Conservation (phyloP, 2,329 filamentous ascomycete species). For the Metarhizium album region DNA sequence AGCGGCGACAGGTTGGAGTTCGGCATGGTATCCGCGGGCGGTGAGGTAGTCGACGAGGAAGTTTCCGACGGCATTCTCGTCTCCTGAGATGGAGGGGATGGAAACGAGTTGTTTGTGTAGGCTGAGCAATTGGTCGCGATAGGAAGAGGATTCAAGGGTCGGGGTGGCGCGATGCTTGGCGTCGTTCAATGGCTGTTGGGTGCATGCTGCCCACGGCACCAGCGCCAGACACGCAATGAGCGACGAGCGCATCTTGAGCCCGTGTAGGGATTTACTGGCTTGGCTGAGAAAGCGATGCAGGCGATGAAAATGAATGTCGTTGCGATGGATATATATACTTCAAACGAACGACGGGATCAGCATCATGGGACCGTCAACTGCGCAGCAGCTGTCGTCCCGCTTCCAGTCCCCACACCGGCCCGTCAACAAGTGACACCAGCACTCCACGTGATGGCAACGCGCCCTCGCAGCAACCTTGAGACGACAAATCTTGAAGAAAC, state of each 20-base stretch:
- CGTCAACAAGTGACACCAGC: no score
- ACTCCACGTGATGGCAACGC: no score
- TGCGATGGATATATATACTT: not conserved
- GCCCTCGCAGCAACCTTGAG: no score
- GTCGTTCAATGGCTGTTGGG: constrained; percentile 5
- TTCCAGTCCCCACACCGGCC: no score
- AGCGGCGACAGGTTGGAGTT: constrained; percentile 29
- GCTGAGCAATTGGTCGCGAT: constrained; percentile 46
- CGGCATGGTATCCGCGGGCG: constrained; percentile 30
- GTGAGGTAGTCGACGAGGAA: constrained; percentile 60
- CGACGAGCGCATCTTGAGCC: constrained; percentile 2
- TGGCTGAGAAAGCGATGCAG: not conserved
- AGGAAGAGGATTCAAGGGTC: constrained; percentile 19
- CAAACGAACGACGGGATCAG: no score
- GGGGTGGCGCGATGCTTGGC: not conserved
- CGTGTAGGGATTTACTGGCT: not conserved
- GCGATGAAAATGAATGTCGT: not conserved
- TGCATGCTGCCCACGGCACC: constrained; percentile 6
- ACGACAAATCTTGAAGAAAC: no score
- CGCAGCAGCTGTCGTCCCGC: no score
- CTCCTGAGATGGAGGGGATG: constrained; percentile 59
- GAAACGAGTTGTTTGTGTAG: constrained; percentile 68
- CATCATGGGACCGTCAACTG: no score
- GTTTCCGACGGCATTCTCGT: constrained; percentile 57
- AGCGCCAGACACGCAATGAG: constrained; percentile 5